Conservation (phyloP, 1,284 basidiomycete genomes). For the Malassezia equina region DNA sequence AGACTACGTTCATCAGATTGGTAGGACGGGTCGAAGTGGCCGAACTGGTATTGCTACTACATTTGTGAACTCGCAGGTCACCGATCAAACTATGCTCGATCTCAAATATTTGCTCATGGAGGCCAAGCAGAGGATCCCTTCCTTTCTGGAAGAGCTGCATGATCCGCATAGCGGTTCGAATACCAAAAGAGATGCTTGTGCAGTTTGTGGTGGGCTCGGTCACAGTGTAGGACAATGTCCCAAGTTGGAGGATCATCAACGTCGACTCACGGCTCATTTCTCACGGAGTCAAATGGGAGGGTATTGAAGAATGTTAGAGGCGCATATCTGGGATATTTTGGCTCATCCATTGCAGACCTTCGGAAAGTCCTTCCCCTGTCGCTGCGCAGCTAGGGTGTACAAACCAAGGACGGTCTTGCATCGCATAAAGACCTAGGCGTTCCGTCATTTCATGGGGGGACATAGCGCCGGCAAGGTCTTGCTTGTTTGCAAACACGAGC, state of each 20-base stretch:
- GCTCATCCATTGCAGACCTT: constrained; percentile 41
- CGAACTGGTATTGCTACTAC: constrained; percentile 99
- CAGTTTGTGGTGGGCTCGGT: constrained; percentile 93
- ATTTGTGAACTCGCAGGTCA: constrained; percentile 96
- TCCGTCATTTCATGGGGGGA: constrained; percentile 97
- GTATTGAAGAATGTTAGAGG: neutral
- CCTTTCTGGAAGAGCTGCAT: constrained; percentile 82
- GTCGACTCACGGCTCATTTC: constrained; percentile 76
- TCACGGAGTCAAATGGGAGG: constrained; percentile 47
- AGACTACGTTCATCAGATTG: constrained; percentile 72
- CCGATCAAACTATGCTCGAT: constrained; percentile 89
- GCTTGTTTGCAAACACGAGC: constrained; percentile 98
- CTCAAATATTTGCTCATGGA: constrained; percentile 94
- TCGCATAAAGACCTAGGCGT: constrained; percentile 83
- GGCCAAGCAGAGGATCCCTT: constrained; percentile 95
- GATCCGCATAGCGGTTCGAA: constrained; percentile 64
- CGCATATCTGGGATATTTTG: constrained; percentile 20
- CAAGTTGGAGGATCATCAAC: constrained; percentile 84
- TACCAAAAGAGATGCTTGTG: constrained; percentile 71
- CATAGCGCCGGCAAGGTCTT: constrained; percentile 97
- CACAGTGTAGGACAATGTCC: constrained; percentile 89
- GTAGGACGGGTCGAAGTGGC: constrained; percentile 89
- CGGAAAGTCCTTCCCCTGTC: constrained; percentile 41
- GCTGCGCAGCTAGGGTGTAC: constrained; percentile 62
- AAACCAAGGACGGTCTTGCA: constrained; percentile 97